Percentiles rank a stretch among this genome's conserved stretches.
These are phyloP conservation scores for Cystofilobasidium bisporidii DNA, from an alignment of 768 basidiomycete genomes.

Conservation along the genomic window DNA sequence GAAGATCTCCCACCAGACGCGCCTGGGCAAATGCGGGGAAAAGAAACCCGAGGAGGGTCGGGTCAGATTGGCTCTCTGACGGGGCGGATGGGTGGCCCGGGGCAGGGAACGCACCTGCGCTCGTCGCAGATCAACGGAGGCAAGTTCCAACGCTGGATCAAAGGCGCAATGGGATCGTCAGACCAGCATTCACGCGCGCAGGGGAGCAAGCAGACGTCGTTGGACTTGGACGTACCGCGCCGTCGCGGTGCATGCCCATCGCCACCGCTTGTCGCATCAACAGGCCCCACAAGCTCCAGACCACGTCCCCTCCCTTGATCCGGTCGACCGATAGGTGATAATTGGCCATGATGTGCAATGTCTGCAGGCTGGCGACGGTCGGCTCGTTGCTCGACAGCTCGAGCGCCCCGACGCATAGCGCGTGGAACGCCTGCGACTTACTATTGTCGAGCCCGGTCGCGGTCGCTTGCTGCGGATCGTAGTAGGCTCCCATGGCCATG, in stretches of 20 bases:
- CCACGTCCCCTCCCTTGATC: neutral
- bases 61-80: too few species aligned
- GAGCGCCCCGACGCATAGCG: slow-evolving; percentile 1
- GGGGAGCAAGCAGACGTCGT: too few species aligned
- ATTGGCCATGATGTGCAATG: slow-evolving; percentile 15
- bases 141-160: slow-evolving; percentile 9
- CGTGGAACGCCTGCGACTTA: neutral
- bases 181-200: too few species aligned
- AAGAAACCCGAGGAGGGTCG: neutral
- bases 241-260: slow-evolving; percentile 19
- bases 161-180: too few species aligned
- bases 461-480: neutral
- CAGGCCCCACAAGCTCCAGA: slow-evolving; percentile 4
- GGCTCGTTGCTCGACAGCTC: slow-evolving; percentile 4
- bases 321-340: slow-evolving; percentile 13
- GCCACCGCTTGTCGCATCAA: neutral
- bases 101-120: slow-evolving; percentile 1
- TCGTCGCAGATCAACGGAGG: slow-evolving; percentile 4
- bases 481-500: slow-evolving; percentile 10
- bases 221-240: too few species aligned
- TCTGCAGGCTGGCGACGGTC: slow-evolving; percentile 7
- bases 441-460: neutral
- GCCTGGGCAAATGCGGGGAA: too few species aligned
- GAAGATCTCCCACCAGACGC: slow-evolving; percentile 14
- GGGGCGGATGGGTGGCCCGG: neutral